Conservation (phyloP, 441 rosid genomes). For the Adansonia grandidieri region DNA sequence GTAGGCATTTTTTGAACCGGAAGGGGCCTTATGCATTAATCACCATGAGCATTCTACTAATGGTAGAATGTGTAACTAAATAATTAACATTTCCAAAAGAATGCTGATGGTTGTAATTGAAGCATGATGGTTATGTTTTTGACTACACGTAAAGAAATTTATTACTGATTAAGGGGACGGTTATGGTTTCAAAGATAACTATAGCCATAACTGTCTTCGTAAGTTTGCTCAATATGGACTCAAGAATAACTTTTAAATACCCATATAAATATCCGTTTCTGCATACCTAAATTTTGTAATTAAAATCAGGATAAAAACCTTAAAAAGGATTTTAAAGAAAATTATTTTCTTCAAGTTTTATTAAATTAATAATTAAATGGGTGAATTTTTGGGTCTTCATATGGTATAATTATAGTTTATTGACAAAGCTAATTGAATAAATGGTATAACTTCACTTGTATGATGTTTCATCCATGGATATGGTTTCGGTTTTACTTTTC, state of each 20-base stretch:
- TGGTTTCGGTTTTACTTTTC: not conserved
- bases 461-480: not conserved
- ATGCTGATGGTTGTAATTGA: not conserved
- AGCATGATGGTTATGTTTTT: not conserved
- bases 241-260: not conserved
- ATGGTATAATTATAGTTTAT: not conserved
- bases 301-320: conserved; percentile 1
- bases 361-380: not conserved
- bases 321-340: not conserved
- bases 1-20: not conserved
- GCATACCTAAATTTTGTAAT: not conserved
- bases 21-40: not conserved
- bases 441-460: not conserved
- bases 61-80: not conserved
- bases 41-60: not conserved
- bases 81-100: not conserved
- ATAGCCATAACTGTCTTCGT: not conserved
- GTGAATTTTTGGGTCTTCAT: not conserved
- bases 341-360: conserved; percentile 3
- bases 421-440: not conserved
- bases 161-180: not conserved
- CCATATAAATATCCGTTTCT: not conserved
- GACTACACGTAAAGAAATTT: not conserved
- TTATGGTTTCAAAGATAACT: not conserved
- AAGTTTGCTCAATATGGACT: not conserved